Evolutionary conservation across 1,139 yeast species (phyloP).

Genomic region (Suhomyces panamericanus): DNA sequence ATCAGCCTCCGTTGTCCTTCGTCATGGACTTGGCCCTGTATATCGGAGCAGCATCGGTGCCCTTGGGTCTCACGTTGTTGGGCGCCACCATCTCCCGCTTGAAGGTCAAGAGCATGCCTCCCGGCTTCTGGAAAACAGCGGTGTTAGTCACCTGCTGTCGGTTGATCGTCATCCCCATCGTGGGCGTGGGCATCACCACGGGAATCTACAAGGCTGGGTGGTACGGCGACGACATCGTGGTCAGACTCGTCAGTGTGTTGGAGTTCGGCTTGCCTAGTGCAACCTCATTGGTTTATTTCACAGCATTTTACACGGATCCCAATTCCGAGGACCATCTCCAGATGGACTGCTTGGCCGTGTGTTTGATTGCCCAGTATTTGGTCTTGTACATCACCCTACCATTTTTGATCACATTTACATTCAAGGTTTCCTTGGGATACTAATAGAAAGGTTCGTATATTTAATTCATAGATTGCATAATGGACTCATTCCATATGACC

Average conservation of each 20-base stretch:
- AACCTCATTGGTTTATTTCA: constrained; percentile 77
- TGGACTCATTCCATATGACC: background rate
- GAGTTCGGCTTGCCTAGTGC: constrained; percentile 85
- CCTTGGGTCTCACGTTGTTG: constrained; percentile 73
- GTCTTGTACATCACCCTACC: constrained; percentile 64
- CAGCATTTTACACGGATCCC: constrained; percentile 79
- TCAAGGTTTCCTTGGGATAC: constrained; percentile 41
- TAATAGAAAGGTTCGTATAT: background rate
- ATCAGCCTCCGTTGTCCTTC: constrained; percentile 78
- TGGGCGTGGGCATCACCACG: constrained; percentile 49
- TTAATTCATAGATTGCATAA: background rate
- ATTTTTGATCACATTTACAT: constrained; percentile 59
- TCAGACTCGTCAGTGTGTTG: constrained; percentile 68
- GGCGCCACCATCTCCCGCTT: constrained; percentile 88
- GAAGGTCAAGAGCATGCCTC: constrained; percentile 56
- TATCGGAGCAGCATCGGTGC: constrained; percentile 86
- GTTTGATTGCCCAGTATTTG: constrained; percentile 68
- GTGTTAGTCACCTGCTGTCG: constrained; percentile 36
- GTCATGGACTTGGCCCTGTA: constrained; percentile 77
- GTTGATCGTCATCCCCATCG: constrained; percentile 41
- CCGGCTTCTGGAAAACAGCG: constrained; percentile 69
- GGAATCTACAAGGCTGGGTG: constrained; percentile 47
- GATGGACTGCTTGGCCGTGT: constrained; percentile 80
- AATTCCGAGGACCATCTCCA: constrained; percentile 61
- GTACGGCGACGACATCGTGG: constrained; percentile 50